A percentile compares a stretch with the other conserved stretches of the same genome.
Conservation (phyloP, 371 early-diverging fungal species). For the Entomophthora muscae region DNA sequence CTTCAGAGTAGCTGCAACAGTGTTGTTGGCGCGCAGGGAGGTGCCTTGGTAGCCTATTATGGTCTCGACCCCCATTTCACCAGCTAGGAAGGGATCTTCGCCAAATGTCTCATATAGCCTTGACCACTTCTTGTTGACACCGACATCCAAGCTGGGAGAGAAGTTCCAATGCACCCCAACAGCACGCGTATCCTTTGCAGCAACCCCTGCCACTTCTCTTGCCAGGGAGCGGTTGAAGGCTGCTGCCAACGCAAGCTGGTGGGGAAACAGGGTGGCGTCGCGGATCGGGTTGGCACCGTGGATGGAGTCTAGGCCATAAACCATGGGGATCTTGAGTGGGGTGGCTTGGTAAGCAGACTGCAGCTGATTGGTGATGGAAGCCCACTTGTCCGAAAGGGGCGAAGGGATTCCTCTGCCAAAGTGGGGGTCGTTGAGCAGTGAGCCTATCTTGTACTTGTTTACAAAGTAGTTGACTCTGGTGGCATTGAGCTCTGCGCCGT, state of each 20-base stretch:
- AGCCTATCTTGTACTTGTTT: neutral
- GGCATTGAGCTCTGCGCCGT: constrained; percentile 17
- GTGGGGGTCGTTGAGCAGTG: neutral
- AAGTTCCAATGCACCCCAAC: constrained; percentile 39
- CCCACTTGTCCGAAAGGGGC: constrained; percentile 2
- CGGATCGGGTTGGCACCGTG: constrained; percentile 47
- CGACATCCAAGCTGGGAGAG: constrained; percentile 41
- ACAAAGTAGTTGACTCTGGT: constrained; percentile 18
- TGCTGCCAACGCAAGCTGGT: constrained; percentile 25
- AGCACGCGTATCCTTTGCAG: constrained; percentile 30
- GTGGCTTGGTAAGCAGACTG: constrained; percentile 19
- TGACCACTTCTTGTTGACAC: constrained; percentile 46
- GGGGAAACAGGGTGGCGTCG: constrained; percentile 23
- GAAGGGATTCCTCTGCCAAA: neutral
- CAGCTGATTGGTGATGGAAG: neutral
- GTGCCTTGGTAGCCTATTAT: constrained; percentile 40
- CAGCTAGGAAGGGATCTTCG: constrained; percentile 30
- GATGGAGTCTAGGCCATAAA: constrained; percentile 30
- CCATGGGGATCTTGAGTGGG: constrained; percentile 26
- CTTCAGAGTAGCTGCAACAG: constrained; percentile 29
- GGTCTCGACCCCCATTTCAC: constrained; percentile 28
- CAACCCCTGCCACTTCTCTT: constrained; percentile 21
- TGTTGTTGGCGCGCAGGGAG: constrained; percentile 17
- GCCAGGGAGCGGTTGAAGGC: constrained; percentile 23
- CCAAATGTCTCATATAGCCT: constrained; percentile 41